Conservation (phyloP, 768 basidiomycete genomes). For the Udeniomyces megalosporus region DNA sequence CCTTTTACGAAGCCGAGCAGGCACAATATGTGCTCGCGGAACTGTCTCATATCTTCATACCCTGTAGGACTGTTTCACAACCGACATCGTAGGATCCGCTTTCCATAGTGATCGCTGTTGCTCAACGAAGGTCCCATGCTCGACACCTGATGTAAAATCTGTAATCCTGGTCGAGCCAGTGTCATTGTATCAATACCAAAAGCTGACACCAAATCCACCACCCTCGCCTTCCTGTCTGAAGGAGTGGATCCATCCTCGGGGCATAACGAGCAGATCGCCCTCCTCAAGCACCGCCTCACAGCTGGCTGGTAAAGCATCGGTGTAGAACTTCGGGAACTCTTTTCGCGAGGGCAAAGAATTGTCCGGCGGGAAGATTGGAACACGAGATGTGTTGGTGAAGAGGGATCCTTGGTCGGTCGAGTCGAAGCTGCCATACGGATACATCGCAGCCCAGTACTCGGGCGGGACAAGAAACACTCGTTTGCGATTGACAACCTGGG, state of each 20-base stretch:
- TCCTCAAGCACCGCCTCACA: slow-evolving; percentile 14
- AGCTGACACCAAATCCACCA: slow-evolving; percentile 8
- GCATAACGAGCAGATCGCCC: slow-evolving; percentile 13
- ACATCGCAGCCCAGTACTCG: slow-evolving; percentile 34
- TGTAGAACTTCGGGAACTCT: slow-evolving; percentile 2
- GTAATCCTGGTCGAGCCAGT: too few relatives aligned
- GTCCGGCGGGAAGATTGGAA: neutral
- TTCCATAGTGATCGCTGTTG: too few relatives aligned
- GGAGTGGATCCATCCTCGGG: slow-evolving; percentile 12
- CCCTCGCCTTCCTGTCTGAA: slow-evolving; percentile 12
- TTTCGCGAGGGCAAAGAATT: neutral
- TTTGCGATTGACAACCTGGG: slow-evolving; percentile 76
- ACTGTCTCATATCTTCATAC: too few relatives aligned
- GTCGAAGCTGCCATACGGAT: slow-evolving; percentile 31
- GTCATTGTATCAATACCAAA: slow-evolving; percentile 8
- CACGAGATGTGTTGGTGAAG: slow-evolving; percentile 11
- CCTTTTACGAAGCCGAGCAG: too few relatives aligned
- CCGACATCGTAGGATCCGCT: too few relatives aligned
- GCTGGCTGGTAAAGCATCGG: slow-evolving; percentile 6
- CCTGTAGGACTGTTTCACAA: too few relatives aligned
- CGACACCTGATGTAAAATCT: too few relatives aligned
- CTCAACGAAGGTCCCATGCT: too few relatives aligned
- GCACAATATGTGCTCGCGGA: too few relatives aligned
- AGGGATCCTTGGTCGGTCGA: neutral
- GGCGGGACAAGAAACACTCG: slow-evolving; percentile 86